These are phyloP conservation scores for Selaginella tamariscina DNA, from an alignment of 75 land plant genomes.

Conservation along the genomic window DNA sequence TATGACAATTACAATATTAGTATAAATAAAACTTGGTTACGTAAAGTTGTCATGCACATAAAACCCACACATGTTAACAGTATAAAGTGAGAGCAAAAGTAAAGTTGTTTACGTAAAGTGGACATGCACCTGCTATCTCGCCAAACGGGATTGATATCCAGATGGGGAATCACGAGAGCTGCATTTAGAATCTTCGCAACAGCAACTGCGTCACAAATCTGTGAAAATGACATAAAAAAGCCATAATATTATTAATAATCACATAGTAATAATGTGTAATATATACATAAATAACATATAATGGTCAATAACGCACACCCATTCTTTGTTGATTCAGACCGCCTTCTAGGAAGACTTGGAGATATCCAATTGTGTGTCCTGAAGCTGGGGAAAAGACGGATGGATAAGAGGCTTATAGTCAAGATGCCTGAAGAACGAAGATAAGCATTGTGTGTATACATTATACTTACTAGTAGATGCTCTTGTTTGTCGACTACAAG, in stretches of 20 bases:
- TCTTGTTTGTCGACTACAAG: conserved; percentile 22
- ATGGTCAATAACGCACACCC: conserved; percentile 46
- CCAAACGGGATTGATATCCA: conserved; percentile 97
- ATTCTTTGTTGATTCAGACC: conserved; percentile 94
- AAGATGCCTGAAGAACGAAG: not conserved
- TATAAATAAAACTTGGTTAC: not conserved
- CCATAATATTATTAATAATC: not conserved
- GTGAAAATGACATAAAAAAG: conserved; percentile 14
- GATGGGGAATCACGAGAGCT: conserved; percentile 70
- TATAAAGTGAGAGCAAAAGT: too few relatives aligned
- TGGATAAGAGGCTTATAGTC: not conserved
- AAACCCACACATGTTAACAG: too few relatives aligned
- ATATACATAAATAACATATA: not conserved
- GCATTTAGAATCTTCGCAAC: conserved; percentile 87
- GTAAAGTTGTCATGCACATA: too few relatives aligned
- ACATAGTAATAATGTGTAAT: not conserved
- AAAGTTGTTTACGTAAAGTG: too few relatives aligned
- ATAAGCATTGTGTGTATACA: conserved; percentile 6
- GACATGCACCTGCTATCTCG: conserved; percentile 59
- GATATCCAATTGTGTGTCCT: conserved; percentile 39
- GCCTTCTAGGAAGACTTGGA: conserved; percentile 92
- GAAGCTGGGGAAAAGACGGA: not conserved
- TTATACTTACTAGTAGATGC: not conserved
- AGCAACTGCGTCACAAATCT: conserved; percentile 98
- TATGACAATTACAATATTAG: too few relatives aligned